These are phyloP conservation scores for Geosmithia flava DNA, from an alignment of 2,329 filamentous ascomycete species.

Conservation along the genomic window DNA sequence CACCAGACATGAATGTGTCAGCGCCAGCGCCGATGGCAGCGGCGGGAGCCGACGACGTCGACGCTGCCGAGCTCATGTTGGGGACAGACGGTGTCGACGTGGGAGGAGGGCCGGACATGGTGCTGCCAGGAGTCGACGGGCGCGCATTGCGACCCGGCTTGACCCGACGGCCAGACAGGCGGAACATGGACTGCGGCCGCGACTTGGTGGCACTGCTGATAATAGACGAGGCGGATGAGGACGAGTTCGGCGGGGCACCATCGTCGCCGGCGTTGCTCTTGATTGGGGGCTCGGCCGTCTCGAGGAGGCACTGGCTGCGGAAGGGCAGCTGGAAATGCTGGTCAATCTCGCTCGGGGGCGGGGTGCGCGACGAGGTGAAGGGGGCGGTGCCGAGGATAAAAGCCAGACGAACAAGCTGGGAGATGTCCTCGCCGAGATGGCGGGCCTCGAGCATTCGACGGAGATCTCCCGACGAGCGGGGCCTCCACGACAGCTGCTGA, in stretches of 20 bases:
- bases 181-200: slow-evolving; percentile 15
- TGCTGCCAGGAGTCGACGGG: slow-evolving; percentile 18
- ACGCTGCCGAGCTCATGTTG: neutral
- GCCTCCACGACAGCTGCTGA: slow-evolving; percentile 24
- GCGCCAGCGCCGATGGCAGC: neutral
- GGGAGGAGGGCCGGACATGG: slow-evolving; percentile 4
- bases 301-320: slow-evolving; percentile 21
- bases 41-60: slow-evolving; percentile 15
- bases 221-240: slow-evolving; percentile 8
- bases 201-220: slow-evolving; percentile 11
- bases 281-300: slow-evolving; percentile 12
- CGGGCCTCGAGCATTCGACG: slow-evolving; percentile 31
- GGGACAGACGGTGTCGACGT: neutral
- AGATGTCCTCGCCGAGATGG: slow-evolving; percentile 26
- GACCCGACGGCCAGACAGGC: slow-evolving; percentile 18
- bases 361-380: slow-evolving; percentile 20
- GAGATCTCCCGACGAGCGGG: slow-evolving; percentile 27
- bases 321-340: slow-evolving; percentile 23
- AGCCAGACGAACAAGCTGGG: slow-evolving; percentile 27
- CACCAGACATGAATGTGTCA: slow-evolving; percentile 15
- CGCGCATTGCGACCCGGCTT: slow-evolving; percentile 23
- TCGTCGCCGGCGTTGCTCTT: slow-evolving; percentile 5
- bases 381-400: slow-evolving; percentile 29
- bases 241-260: too few relatives aligned
- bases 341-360: slow-evolving; percentile 24